These are phyloP conservation scores for Penicillium nordicum DNA, from an alignment of 2,329 filamentous ascomycete species.

Conservation along the genomic window DNA sequence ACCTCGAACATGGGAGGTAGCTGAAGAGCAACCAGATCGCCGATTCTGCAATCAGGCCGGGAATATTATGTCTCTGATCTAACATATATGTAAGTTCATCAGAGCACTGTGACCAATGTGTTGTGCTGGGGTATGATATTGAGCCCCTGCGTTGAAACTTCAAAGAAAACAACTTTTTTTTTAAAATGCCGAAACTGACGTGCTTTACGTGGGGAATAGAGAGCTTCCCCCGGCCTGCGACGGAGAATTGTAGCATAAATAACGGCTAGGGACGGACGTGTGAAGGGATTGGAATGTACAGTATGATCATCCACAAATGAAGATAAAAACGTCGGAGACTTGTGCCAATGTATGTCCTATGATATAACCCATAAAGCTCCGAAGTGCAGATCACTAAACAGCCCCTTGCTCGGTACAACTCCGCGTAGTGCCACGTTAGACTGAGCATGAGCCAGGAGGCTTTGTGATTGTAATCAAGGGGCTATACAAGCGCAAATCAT, in stretches of 20 bases:
- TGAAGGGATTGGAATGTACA: constrained; percentile 21
- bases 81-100: neutral
- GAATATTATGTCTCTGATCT: neutral
- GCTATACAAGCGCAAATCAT: neutral
- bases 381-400: neutral
- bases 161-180: neutral
- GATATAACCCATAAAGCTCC: constrained; percentile 5
- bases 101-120: neutral
- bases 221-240: constrained; percentile 8
- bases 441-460: neutral
- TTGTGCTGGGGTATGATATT: neutral
- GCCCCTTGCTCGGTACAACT: neutral
- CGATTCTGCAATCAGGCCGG: constrained; percentile 2
- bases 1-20: neutral
- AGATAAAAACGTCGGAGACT: constrained; percentile 1
- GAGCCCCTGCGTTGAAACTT: constrained; percentile 1
- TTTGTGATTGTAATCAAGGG: constrained; percentile 1
- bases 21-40: neutral
- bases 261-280: constrained; percentile 16
- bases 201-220: constrained; percentile 19
- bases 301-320: neutral
- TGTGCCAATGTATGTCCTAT: constrained; percentile 2
- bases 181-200: constrained; percentile 13
- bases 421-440: constrained; percentile 5
- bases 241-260: constrained; percentile 6